These are phyloP conservation scores for Fusarium sp. DNA, from an alignment of 2,329 filamentous ascomycete species.

Conservation along the genomic window DNA sequence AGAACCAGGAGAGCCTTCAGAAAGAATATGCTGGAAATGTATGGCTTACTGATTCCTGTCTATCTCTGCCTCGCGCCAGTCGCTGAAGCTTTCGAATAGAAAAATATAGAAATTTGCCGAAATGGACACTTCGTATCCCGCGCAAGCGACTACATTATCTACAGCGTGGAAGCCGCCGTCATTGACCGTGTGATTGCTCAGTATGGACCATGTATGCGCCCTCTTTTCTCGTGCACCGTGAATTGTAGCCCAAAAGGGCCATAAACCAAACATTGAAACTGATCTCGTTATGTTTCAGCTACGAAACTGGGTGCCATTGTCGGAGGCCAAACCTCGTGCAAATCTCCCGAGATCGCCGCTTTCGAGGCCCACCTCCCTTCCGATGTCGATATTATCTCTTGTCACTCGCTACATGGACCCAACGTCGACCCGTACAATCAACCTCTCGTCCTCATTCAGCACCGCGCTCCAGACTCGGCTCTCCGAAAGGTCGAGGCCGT, in stretches of 20 bases:
- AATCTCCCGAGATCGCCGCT: slow-evolving; percentile 92
- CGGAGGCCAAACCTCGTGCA: slow-evolving; percentile 97
- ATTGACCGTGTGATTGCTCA: slow-evolving; percentile 88
- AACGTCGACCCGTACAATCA: slow-evolving; percentile 89
- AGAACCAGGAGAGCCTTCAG: slow-evolving; percentile 83
- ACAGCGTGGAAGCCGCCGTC: slow-evolving; percentile 94
- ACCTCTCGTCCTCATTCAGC: slow-evolving; percentile 92
- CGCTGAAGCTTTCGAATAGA: slow-evolving; percentile 68
- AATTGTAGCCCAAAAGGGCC: not conserved
- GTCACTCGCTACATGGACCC: slow-evolving; percentile 95
- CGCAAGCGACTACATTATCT: slow-evolving; percentile 98
- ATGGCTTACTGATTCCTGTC: slow-evolving; percentile 57
- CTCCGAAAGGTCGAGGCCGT: slow-evolving; percentile 83
- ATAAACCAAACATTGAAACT: not conserved
- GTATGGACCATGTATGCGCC: slow-evolving; percentile 85
- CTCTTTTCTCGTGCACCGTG: slow-evolving; percentile 25
- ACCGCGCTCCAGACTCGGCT: slow-evolving; percentile 82
- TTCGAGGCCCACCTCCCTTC: slow-evolving; percentile 88
- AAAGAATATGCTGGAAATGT: slow-evolving; percentile 89
- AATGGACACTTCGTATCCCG: slow-evolving; percentile 97
- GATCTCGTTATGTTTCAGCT: slow-evolving; percentile 63
- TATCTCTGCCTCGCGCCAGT: slow-evolving; percentile 42
- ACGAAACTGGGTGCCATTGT: slow-evolving; percentile 96
- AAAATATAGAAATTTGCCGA: slow-evolving; percentile 85
- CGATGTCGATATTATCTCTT: slow-evolving; percentile 94